Conservation (phyloP, 176 grass and related monocot species). For the Bonia amplexicaulis region DNA sequence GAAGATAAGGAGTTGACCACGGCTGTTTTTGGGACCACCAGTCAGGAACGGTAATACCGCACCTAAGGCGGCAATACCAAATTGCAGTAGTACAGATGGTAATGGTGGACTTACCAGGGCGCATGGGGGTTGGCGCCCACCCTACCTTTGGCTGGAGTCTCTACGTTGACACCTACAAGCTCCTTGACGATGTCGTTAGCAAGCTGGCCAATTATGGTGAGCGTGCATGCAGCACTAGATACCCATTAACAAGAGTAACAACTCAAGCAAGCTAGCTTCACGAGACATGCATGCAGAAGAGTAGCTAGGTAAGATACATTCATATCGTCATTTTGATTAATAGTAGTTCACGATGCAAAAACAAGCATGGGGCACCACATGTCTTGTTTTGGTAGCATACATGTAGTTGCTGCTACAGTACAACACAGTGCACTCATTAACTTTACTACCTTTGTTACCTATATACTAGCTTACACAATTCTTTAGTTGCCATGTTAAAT, state of each 20-base stretch:
- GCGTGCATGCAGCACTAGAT: not conserved
- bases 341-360: too few species aligned
- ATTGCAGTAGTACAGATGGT: too few species aligned
- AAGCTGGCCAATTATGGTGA: constrained; percentile 36
- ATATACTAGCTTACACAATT: too few species aligned
- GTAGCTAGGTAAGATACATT: not conserved
- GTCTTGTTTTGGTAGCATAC: not conserved
- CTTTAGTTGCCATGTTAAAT: too few species aligned
- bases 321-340: not conserved
- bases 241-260: not conserved
- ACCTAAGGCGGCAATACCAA: too few species aligned
- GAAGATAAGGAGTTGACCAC: too few species aligned
- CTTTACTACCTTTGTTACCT: not conserved
- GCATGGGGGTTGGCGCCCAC: too few species aligned
- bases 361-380: too few species aligned
- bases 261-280: not conserved
- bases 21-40: too few species aligned
- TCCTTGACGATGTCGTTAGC: constrained; percentile 35
- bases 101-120: too few species aligned
- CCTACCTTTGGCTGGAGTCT: not conserved
- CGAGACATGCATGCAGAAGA: not conserved
- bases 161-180: constrained; percentile 37
- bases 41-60: too few species aligned
- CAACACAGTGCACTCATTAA: not conserved
- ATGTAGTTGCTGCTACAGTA: not conserved